Percentiles rank a stretch among this genome's conserved stretches.
phyloP scores from a whole-genome alignment of 257 asterid species.

The Knoxia roxburghii region DNA sequence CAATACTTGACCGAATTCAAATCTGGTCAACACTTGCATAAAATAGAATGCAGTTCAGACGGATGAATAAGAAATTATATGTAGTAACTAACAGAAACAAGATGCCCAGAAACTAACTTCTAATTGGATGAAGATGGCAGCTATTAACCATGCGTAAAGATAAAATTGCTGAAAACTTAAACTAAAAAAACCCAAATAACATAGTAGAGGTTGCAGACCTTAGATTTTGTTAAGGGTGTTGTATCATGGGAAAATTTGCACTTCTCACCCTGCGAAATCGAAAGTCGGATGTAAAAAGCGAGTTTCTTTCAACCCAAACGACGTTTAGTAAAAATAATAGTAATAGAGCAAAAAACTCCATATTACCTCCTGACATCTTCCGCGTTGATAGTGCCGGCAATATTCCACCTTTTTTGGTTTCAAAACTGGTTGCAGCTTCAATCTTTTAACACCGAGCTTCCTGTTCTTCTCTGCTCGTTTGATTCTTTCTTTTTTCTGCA shows the following conservation, averaged over 20 bases:
- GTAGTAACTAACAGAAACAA: not conserved
- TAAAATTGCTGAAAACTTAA: not conserved
- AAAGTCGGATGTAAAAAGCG: constrained; percentile 21
- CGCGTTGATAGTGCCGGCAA: constrained; percentile 75
- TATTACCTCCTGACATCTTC: constrained; percentile 88
- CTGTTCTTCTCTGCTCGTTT: constrained; percentile 75
- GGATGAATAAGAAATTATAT: not conserved
- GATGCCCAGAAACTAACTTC: not conserved
- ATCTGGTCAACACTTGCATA: not conserved
- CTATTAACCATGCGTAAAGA: not conserved
- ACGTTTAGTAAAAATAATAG: constrained; percentile 13
- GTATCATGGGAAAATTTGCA: constrained; percentile 95
- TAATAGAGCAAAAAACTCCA: constrained; percentile 10
- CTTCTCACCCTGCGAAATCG: constrained; percentile 58
- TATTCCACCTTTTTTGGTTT: constrained; percentile 50
- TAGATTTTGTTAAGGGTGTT: constrained; percentile 75
- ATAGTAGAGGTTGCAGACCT: constrained; percentile 38
- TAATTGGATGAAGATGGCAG: not conserved
- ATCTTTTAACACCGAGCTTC: constrained; percentile 66
- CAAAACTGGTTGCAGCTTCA: constrained; percentile 60
- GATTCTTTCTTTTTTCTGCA: constrained; percentile 62
- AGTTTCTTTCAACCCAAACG: not conserved
- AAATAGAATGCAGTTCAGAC: not conserved
- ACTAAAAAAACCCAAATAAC: not conserved
- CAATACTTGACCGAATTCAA: not conserved